Evolutionary conservation across 78 protist species (phyloP).

Genomic region (Tieghemostelium lacteum): DNA sequence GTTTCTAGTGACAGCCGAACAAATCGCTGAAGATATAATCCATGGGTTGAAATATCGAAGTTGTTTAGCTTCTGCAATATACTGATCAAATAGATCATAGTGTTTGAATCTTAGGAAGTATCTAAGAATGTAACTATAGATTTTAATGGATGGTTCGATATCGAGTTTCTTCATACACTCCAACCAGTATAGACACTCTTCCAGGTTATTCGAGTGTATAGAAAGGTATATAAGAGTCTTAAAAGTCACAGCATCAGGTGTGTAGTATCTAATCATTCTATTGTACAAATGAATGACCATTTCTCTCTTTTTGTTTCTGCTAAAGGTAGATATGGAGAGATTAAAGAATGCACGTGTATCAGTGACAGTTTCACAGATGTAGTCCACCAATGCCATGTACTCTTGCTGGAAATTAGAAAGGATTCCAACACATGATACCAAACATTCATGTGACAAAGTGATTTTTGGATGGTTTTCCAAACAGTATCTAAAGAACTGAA

Average conservation of each 20-base stretch:
- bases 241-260: not conserved
- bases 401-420: not conserved
- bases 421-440: not conserved
- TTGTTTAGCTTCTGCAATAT: not conserved
- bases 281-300: not conserved
- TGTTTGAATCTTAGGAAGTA: not conserved
- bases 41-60: not conserved
- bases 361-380: not conserved
- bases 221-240: not conserved
- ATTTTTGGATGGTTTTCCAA: not conserved
- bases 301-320: not conserved
- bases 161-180: not conserved
- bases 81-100: not conserved
- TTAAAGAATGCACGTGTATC: not conserved
- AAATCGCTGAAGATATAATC: not conserved
- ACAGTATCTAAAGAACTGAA: not conserved
- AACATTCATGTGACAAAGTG: not conserved
- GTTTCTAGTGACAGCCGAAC: not conserved
- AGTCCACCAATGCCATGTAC: not conserved
- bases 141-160: not conserved
- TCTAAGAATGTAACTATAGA: not conserved
- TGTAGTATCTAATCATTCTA: not conserved
- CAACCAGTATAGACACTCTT: constrained; percentile 12
- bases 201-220: not conserved
- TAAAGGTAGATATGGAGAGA: not conserved